A percentile compares a stretch with the other conserved stretches of the same genome.
Evolutionary conservation across 306 rosid species (phyloP).

Genomic region (Quercus bicolor): DNA sequence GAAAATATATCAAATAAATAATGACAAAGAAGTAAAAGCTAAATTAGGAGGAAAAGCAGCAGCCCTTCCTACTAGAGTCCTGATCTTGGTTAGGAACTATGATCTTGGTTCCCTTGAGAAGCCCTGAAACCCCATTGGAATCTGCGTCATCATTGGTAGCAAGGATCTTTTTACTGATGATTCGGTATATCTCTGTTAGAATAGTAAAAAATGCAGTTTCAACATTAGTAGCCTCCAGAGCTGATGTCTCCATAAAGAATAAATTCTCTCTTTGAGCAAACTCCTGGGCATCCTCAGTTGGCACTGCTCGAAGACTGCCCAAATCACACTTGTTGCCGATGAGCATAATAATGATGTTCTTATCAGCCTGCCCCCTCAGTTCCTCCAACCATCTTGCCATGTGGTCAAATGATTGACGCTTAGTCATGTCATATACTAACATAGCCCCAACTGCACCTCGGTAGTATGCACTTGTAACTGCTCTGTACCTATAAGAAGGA

Average conservation of each 20-base stretch:
- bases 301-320: slow-evolving; percentile 75
- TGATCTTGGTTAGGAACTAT: slow-evolving; percentile 50
- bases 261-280: slow-evolving; percentile 89
- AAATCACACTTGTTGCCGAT: slow-evolving; percentile 89
- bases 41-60: slow-evolving; percentile 53
- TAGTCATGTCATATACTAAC: slow-evolving; percentile 83
- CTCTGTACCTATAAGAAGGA: slow-evolving; percentile 54
- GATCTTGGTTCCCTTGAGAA: slow-evolving; percentile 66
- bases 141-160: slow-evolving; percentile 38
- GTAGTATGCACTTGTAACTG: slow-evolving; percentile 92
- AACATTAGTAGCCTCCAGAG: slow-evolving; percentile 83
- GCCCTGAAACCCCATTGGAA: slow-evolving; percentile 37
- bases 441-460: slow-evolving; percentile 94
- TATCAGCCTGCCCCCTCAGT: slow-evolving; percentile 73
- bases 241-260: slow-evolving; percentile 94
- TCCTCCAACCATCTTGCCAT: slow-evolving; percentile 91
- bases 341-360: slow-evolving; percentile 74
- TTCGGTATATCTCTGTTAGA: slow-evolving; percentile 65
- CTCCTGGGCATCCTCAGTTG: slow-evolving; percentile 87
- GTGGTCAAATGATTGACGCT: slow-evolving; percentile 88
- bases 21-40: neutral
- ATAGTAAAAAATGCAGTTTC: slow-evolving; percentile 79
- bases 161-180: slow-evolving; percentile 65
- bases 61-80: slow-evolving; percentile 40
- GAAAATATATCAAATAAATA: slow-evolving; percentile 1